phyloP scores from a whole-genome alignment of 257 asterid species.

The Plantago elongata region DNA sequence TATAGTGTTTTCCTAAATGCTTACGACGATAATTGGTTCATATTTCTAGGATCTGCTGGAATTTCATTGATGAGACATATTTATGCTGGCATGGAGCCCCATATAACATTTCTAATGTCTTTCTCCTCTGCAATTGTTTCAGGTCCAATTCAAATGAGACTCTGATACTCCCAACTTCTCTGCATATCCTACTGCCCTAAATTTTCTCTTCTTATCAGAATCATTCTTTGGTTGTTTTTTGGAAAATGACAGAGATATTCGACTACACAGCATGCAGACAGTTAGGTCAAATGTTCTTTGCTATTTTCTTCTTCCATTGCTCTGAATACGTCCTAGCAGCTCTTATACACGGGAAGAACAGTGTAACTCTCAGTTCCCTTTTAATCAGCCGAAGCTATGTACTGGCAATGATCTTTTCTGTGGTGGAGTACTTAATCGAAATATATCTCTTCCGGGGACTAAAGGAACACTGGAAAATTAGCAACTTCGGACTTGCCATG shows the following conservation, averaged over 20 bases:
- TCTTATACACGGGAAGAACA: constrained; percentile 59
- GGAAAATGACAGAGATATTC: constrained; percentile 61
- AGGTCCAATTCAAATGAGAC: constrained; percentile 39
- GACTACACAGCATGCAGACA: constrained; percentile 61
- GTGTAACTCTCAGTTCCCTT: constrained; percentile 60
- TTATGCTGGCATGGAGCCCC: constrained; percentile 28
- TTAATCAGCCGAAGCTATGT: constrained; percentile 61
- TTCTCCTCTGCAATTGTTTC: constrained; percentile 32
- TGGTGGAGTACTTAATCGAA: constrained; percentile 68
- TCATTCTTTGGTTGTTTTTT: constrained; percentile 24
- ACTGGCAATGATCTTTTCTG: constrained; percentile 63
- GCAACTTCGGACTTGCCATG: constrained; percentile 63
- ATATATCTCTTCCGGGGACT: constrained; percentile 53
- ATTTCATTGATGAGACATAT: constrained; percentile 35
- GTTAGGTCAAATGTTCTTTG: constrained; percentile 55
- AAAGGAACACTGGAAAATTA: constrained; percentile 67
- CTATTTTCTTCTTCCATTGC: constrained; percentile 61
- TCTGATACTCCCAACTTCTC: constrained; percentile 4
- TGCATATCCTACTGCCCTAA: constrained; percentile 9
- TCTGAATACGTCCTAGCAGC: constrained; percentile 70
- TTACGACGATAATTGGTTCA: neutral
- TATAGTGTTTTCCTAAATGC: neutral
- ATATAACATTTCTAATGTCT: constrained; percentile 29
- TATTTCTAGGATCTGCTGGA: constrained; percentile 30
- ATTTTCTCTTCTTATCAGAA: constrained; percentile 18